Evolutionary conservation across 441 rosid genomes (phyloP).

Genomic region (Populus hybrid): DNA sequence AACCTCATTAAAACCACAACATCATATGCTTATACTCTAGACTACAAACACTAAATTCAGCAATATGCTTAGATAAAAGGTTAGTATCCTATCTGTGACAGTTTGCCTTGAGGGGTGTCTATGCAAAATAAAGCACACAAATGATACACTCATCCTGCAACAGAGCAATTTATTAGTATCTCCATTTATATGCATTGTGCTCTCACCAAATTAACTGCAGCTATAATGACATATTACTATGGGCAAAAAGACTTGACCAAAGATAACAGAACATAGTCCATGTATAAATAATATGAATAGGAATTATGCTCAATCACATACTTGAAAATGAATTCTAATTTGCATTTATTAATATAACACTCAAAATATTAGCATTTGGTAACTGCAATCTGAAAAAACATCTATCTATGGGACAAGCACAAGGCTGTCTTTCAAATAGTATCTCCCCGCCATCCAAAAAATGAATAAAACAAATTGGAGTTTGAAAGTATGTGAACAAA

Average conservation of each 20-base stretch:
- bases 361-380: background rate
- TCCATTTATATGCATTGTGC: background rate
- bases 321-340: background rate
- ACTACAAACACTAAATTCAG: background rate
- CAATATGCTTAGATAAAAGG: background rate
- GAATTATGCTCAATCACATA: background rate
- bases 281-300: background rate
- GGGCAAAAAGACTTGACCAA: background rate
- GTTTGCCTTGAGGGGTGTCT: background rate
- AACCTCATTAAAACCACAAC: background rate
- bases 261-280: background rate
- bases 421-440: background rate
- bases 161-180: too few relatives aligned
- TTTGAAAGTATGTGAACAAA: background rate
- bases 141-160: background rate
- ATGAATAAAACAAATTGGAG: background rate
- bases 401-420: background rate
- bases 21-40: background rate
- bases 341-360: background rate
- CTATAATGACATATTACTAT: background rate
- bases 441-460: background rate
- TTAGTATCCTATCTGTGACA: background rate
- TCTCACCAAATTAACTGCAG: background rate
- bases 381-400: background rate
- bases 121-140: background rate